A percentile compares a stretch with the other conserved stretches of the same genome.
These are phyloP conservation scores for Lupinus albus DNA, from an alignment of 306 rosid genomes.

Conservation along the genomic window DNA sequence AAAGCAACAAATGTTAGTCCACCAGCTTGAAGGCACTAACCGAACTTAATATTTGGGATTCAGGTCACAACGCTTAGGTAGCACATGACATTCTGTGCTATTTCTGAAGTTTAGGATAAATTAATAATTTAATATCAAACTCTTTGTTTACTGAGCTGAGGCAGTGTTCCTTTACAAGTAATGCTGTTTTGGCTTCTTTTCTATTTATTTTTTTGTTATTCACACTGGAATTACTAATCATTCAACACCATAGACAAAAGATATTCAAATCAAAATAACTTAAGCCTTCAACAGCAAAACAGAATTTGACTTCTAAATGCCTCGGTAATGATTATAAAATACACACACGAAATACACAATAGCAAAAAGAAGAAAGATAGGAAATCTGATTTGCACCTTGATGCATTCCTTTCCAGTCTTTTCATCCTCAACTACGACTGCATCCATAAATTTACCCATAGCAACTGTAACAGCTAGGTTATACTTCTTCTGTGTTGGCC, in stretches of 20 bases:
- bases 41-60: slow-evolving; percentile 21
- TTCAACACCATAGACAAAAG: slow-evolving; percentile 8
- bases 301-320: slow-evolving; percentile 24
- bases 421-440: slow-evolving; percentile 95
- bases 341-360: not conserved
- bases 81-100: slow-evolving; percentile 2
- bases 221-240: slow-evolving; percentile 2
- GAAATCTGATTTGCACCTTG: slow-evolving; percentile 63
- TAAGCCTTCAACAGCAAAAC: slow-evolving; percentile 24
- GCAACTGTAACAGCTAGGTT: slow-evolving; percentile 98
- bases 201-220: slow-evolving; percentile 13
- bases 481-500: slow-evolving; percentile 94
- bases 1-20: slow-evolving; percentile 18
- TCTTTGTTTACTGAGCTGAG: slow-evolving; percentile 3
- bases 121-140: not conserved
- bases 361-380: slow-evolving; percentile 25
- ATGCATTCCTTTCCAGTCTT: slow-evolving; percentile 99
- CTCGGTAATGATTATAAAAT: slow-evolving; percentile 19
- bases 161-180: slow-evolving; percentile 15
- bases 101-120: slow-evolving; percentile 23
- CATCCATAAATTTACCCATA: slow-evolving; percentile 99
- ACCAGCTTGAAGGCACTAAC: slow-evolving; percentile 18
- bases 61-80: slow-evolving; percentile 6
- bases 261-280: slow-evolving; percentile 25
- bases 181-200: not conserved